These are phyloP conservation scores for Thalassiosira delicatula DNA, from an alignment of 352 stramenopile species.

Conservation along the genomic window DNA sequence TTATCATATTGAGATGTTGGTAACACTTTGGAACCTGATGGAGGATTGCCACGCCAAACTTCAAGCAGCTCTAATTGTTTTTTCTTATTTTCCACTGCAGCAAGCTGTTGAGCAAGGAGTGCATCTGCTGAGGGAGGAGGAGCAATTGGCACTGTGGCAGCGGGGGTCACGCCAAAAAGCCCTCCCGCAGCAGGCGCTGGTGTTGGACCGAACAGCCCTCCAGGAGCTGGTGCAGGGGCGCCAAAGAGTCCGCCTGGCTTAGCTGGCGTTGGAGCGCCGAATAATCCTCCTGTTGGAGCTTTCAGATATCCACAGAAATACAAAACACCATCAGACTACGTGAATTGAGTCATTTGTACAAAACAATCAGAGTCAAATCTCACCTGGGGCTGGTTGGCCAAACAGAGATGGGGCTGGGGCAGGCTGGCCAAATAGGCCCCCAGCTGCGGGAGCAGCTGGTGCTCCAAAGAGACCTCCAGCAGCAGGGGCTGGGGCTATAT, in stretches of 20 bases:
- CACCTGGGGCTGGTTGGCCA: constrained; percentile 34
- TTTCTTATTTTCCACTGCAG: constrained; percentile 76
- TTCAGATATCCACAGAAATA: constrained; percentile 2
- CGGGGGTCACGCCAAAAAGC: constrained; percentile 56
- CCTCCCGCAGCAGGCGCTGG: constrained; percentile 59
- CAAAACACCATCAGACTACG: no score
- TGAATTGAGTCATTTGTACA: no score
- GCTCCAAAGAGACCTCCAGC: constrained; percentile 68
- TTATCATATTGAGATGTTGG: constrained; percentile 56
- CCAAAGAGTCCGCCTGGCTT: constrained; percentile 45
- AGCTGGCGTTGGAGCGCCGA: constrained; percentile 61
- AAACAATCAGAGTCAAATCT: not conserved
- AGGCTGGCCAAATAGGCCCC: constrained; percentile 51
- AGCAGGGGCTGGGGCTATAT: constrained; percentile 49
- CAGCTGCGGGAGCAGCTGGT: constrained; percentile 55
- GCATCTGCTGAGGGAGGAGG: constrained; percentile 72
- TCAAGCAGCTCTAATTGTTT: constrained; percentile 79
- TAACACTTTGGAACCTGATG: constrained; percentile 57
- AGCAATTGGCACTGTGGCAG: constrained; percentile 27
- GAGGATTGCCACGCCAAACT: constrained; percentile 68
- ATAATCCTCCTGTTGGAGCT: constrained; percentile 46
- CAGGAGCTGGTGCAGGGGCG: constrained; percentile 36
- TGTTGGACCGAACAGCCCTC: constrained; percentile 64
- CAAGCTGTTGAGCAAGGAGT: constrained; percentile 74
- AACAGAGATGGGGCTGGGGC: constrained; percentile 39